Evolutionary conservation across 352 stramenopile genomes (phyloP).

Genomic region (Phytopythium boreale): DNA sequence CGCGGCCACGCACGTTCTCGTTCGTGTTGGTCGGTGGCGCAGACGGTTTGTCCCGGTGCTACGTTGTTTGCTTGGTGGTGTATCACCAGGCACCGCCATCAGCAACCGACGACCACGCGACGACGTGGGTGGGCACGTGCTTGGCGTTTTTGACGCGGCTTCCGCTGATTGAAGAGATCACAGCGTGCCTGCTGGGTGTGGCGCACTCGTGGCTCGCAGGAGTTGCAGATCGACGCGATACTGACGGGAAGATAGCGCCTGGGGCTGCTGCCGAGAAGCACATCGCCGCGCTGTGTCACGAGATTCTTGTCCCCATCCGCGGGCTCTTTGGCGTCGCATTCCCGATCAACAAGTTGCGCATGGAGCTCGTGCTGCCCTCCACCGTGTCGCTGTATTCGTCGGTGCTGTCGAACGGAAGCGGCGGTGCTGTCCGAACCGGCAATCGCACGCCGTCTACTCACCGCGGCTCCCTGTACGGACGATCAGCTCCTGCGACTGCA

Average conservation of each 20-base stretch:
- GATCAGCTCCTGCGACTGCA: background rate
- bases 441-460: conserved; percentile 1
- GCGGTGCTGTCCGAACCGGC: conserved; percentile 9
- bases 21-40: conserved; percentile 75
- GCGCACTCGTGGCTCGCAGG: conserved; percentile 44
- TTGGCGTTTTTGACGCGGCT: conserved; percentile 73
- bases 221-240: background rate
- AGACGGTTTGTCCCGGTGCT: conserved; percentile 70
- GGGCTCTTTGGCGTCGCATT: conserved; percentile 69
- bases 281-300: conserved; percentile 51
- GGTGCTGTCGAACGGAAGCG: conserved; percentile 7
- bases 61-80: conserved; percentile 67
- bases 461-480: conserved; percentile 12
- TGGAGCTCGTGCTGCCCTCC: conserved; percentile 48
- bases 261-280: conserved; percentile 22
- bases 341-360: conserved; percentile 22
- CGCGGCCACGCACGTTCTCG: conserved; percentile 61
- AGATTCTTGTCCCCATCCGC: conserved; percentile 55
- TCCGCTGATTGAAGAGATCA: conserved; percentile 54
- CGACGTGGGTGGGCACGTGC: conserved; percentile 62
- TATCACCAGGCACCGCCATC: conserved; percentile 40
- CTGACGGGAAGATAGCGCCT: background rate
- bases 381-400: conserved; percentile 55
- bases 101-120: conserved; percentile 1
- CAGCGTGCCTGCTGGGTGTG: conserved; percentile 51